Percentiles rank a stretch among this genome's conserved stretches.
phyloP scores from a whole-genome alignment of 2,329 filamentous ascomycete species.

The Cladosporium sp. region DNA sequence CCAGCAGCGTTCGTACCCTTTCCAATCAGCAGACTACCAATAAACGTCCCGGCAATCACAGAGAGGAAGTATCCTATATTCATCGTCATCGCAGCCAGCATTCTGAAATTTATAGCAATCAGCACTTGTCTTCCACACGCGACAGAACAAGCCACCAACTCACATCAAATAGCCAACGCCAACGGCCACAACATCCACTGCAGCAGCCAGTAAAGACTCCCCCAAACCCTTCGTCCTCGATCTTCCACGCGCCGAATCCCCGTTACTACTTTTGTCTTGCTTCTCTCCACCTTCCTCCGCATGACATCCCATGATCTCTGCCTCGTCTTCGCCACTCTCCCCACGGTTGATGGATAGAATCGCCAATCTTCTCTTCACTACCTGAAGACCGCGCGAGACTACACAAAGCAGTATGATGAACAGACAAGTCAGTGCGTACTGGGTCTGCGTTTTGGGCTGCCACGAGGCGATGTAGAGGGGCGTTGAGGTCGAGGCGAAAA shows the following conservation, averaged over 20 bases:
- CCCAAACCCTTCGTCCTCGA: slow-evolving; percentile 63
- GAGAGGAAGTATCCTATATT: slow-evolving; percentile 78
- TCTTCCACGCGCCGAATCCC: not conserved
- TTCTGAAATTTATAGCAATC: slow-evolving; percentile 46
- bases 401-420: slow-evolving; percentile 73
- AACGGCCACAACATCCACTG: slow-evolving; percentile 61
- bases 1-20: slow-evolving; percentile 16
- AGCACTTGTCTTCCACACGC: not conserved
- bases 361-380: slow-evolving; percentile 19
- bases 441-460: slow-evolving; percentile 61
- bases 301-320: not conserved
- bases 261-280: not conserved
- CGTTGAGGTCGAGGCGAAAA: slow-evolving; percentile 56
- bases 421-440: slow-evolving; percentile 82
- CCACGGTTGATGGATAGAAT: not conserved
- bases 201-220: slow-evolving; percentile 64
- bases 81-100: slow-evolving; percentile 85
- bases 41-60: slow-evolving; percentile 65
- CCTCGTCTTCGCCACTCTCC: not conserved
- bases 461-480: slow-evolving; percentile 62
- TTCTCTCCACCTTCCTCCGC: not conserved
- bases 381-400: slow-evolving; percentile 52
- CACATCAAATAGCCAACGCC: slow-evolving; percentile 78
- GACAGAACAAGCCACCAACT: slow-evolving; percentile 35
- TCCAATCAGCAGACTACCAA: slow-evolving; percentile 47